phyloP scores from a whole-genome alignment of 352 stramenopile species.

The Phytophthora europaea region DNA sequence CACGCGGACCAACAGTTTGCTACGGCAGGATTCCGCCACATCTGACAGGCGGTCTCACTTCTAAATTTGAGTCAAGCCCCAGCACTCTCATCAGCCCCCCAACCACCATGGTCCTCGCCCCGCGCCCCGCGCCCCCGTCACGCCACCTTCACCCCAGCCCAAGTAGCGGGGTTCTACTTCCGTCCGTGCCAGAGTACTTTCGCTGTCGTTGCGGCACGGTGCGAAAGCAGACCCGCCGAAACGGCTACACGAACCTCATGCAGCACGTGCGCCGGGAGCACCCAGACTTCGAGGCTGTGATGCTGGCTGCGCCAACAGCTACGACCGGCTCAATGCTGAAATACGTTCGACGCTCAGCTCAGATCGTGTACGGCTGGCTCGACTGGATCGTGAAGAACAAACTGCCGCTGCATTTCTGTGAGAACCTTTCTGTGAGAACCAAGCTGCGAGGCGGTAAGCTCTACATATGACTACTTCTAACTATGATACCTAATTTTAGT shows the following conservation, averaged over 20 bases:
- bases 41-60: not conserved
- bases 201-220: conserved; percentile 15
- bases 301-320: conserved; percentile 1
- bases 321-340: conserved; percentile 2
- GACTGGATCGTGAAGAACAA: conserved; percentile 16
- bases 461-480: too few relatives aligned
- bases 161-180: conserved; percentile 20
- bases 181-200: conserved; percentile 18
- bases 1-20: not conserved
- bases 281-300: conserved; percentile 7
- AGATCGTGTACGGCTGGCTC: not conserved
- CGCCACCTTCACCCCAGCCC: conserved; percentile 4
- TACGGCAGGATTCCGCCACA: not conserved
- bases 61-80: not conserved
- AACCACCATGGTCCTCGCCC: conserved; percentile 8
- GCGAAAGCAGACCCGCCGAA: conserved; percentile 15
- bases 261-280: conserved; percentile 3
- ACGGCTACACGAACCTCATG: conserved; percentile 13
- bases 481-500: too few relatives aligned
- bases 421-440: too few relatives aligned
- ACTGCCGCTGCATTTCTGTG: conserved; percentile 2
- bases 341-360: conserved; percentile 1
- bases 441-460: conserved; percentile 6
- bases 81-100: not conserved
- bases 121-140: not conserved